phyloP scores from a whole-genome alignment of 306 rosid genomes.

The Pueraria montana region DNA sequence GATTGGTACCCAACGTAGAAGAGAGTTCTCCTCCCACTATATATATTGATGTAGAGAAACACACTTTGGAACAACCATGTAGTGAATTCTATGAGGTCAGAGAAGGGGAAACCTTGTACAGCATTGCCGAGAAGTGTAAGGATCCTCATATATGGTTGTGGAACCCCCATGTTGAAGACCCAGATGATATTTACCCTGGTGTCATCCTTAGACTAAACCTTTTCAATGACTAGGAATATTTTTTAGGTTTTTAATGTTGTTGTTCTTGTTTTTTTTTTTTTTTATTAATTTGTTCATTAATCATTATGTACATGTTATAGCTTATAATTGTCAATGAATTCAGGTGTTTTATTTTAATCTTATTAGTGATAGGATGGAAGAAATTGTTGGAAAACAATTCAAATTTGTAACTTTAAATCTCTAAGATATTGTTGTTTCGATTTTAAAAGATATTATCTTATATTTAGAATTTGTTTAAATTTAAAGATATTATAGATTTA shows the following conservation, averaged over 20 bases:
- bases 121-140: conserved; percentile 29
- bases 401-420: no score
- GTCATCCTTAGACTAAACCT: not conserved
- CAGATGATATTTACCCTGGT: conserved; percentile 31
- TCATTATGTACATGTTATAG: not conserved
- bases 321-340: not conserved
- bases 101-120: conserved; percentile 37
- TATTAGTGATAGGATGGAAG: no score
- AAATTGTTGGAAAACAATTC: no score
- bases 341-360: not conserved
- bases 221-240: not conserved
- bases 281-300: no score
- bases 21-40: not conserved
- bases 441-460: no score
- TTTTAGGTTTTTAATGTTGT: not conserved
- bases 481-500: no score
- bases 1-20: not conserved
- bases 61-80: not conserved
- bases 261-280: no score
- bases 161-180: conserved; percentile 34
- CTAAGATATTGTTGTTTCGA: no score
- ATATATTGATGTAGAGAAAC: not conserved
- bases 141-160: conserved; percentile 11
- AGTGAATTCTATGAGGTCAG: not conserved
- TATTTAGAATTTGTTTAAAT: no score